Conservation (phyloP, 768 basidiomycete species). For the Tricholoma sp. region DNA sequence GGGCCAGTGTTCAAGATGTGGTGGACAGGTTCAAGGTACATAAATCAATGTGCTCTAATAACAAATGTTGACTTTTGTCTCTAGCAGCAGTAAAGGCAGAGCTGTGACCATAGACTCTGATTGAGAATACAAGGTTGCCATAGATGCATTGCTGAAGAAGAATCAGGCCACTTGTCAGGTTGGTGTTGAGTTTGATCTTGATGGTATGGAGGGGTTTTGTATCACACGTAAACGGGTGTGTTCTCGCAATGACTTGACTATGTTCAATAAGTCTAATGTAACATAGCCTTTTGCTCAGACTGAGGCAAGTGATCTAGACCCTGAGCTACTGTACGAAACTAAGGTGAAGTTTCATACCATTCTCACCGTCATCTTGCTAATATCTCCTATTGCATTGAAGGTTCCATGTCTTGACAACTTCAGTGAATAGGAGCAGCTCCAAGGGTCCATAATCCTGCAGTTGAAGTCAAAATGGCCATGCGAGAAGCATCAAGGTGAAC, state of each 20-base stretch:
- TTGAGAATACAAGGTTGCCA: neutral
- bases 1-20: neutral
- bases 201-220: neutral
- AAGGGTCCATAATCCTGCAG: slow-evolving; percentile 8
- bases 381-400: neutral
- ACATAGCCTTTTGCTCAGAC: neutral
- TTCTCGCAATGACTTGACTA: neutral
- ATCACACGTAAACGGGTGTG: neutral
- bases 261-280: neutral
- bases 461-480: slow-evolving; percentile 14
- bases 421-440: slow-evolving; percentile 5
- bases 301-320: neutral
- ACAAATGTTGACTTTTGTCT: neutral
- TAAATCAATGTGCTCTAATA: neutral
- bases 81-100: neutral
- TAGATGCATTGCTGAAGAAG: neutral
- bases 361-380: neutral
- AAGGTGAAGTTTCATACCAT: neutral
- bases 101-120: neutral
- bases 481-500: slow-evolving; percentile 11
- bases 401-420: slow-evolving; percentile 6
- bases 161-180: neutral
- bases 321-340: neutral
- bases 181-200: neutral
- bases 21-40: slow-evolving; percentile 1